phyloP scores from a whole-genome alignment of 768 basidiomycete genomes.

The Leccinum fibrillosum region DNA sequence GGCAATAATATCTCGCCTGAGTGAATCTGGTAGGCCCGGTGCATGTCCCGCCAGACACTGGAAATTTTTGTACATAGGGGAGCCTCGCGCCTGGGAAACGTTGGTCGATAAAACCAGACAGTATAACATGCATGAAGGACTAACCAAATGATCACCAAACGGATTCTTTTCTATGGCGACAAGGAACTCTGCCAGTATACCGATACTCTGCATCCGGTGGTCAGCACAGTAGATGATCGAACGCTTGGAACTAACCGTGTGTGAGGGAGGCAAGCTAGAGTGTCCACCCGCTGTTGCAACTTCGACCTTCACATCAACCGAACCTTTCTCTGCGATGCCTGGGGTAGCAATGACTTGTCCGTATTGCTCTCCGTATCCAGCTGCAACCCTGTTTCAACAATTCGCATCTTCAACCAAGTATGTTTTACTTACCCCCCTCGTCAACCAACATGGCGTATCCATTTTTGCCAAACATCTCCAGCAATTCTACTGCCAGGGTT shows the following conservation, averaged over 20 bases:
- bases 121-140: constrained; percentile 3
- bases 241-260: constrained; percentile 54
- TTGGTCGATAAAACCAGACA: neutral
- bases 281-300: constrained; percentile 77
- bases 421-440: constrained; percentile 64
- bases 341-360: constrained; percentile 59
- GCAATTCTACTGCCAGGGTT: constrained; percentile 44
- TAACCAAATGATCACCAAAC: constrained; percentile 47
- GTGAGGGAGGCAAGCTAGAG: constrained; percentile 77
- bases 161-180: constrained; percentile 69
- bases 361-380: constrained; percentile 47
- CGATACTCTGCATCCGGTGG: constrained; percentile 59
- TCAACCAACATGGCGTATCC: constrained; percentile 80
- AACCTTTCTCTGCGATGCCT: constrained; percentile 74
- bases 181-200: constrained; percentile 71
- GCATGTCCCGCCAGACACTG: constrained; percentile 68
- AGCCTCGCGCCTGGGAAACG: constrained; percentile 43
- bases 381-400: constrained; percentile 25
- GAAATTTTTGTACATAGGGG: constrained; percentile 56
- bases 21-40: constrained; percentile 44
- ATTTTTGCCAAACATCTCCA: constrained; percentile 63
- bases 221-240: constrained; percentile 3
- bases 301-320: constrained; percentile 57
- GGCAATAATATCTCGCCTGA: constrained; percentile 46
- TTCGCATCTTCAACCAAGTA: neutral